These are phyloP conservation scores for Opeltia flavorubescens DNA, from an alignment of 495 filamentous ascomycete species.

Conservation along the genomic window DNA sequence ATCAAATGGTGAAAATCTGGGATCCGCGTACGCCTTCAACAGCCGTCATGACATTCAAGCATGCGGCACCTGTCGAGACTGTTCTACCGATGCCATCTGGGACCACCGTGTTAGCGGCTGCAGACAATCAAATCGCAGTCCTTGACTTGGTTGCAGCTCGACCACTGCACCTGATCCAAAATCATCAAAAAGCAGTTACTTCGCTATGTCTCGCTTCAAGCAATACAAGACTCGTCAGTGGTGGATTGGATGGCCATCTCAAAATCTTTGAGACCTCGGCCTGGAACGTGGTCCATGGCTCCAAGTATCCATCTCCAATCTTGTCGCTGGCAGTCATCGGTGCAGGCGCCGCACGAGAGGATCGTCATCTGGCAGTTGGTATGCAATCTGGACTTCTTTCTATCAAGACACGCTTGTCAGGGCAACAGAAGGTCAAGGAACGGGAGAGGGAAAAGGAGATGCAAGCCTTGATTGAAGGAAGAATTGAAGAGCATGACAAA, in stretches of 20 bases:
- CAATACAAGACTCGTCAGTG: conserved; percentile 65
- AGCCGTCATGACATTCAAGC: conserved; percentile 82
- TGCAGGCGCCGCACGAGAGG: conserved; percentile 49
- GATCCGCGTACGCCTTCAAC: conserved; percentile 60
- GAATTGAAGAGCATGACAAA: conserved; percentile 52
- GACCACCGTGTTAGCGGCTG: conserved; percentile 71
- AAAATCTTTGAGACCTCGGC: conserved; percentile 85
- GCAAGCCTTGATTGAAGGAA: conserved; percentile 66
- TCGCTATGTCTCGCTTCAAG: conserved; percentile 64
- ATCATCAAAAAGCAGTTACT: conserved; percentile 96
- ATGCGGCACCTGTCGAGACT: conserved; percentile 70
- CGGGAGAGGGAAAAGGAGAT: conserved; percentile 74
- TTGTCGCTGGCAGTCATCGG: conserved; percentile 65
- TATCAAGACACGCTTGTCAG: conserved; percentile 71
- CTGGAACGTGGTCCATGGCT: conserved; percentile 86
- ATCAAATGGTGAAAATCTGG: conserved; percentile 87
- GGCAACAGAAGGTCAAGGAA: conserved; percentile 65
- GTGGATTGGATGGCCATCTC: conserved; percentile 84
- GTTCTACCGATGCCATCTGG: conserved; percentile 75
- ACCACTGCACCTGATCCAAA: conserved; percentile 69
- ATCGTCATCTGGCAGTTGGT: conserved; percentile 84
- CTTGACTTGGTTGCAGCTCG: conserved; percentile 87
- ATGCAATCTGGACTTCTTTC: conserved; percentile 85
- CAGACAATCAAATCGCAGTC: conserved; percentile 82
- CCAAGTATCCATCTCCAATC: conserved; percentile 84